Conservation (phyloP, 2,329 filamentous ascomycete species). For the Neopestalotiopsis sp. region DNA sequence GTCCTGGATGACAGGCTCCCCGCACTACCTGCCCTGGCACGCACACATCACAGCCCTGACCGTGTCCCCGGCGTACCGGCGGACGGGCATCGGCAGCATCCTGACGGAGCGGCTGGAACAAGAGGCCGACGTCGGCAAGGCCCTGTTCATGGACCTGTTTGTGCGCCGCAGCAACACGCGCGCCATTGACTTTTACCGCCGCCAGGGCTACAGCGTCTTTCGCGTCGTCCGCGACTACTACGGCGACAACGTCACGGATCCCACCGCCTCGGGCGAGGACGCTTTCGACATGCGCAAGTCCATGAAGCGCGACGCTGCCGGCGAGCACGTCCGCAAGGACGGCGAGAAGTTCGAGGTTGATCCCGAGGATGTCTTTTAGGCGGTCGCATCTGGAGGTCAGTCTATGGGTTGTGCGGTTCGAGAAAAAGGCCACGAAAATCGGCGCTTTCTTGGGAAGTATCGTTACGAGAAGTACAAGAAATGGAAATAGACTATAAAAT, state of each 20-base stretch:
- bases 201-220: conserved; percentile 91
- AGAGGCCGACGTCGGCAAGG: conserved; percentile 80
- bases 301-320: conserved; percentile 77
- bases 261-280: conserved; percentile 74
- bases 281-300: conserved; percentile 98
- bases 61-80: conserved; percentile 83
- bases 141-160: conserved; percentile 96
- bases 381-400: no score
- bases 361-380: conserved; percentile 84
- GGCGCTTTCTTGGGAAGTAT: no score
- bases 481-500: no score
- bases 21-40: conserved; percentile 98
- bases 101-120: conserved; percentile 82
- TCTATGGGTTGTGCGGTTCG: no score
- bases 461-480: no score
- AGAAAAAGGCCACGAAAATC: no score
- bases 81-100: conserved; percentile 85
- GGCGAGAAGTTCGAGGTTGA: conserved; percentile 80
- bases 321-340: conserved; percentile 78
- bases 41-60: conserved; percentile 97
- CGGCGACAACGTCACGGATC: conserved; percentile 76
- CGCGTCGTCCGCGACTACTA: conserved; percentile 92
- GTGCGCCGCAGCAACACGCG: conserved; percentile 87
- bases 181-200: conserved; percentile 87
- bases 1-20: conserved; percentile 73